Percentiles rank a stretch among this genome's conserved stretches.
These are phyloP conservation scores for Ophiognomonia clavigignenti-juglandacearum DNA, from an alignment of 2,329 filamentous ascomycete species.

Conservation along the genomic window DNA sequence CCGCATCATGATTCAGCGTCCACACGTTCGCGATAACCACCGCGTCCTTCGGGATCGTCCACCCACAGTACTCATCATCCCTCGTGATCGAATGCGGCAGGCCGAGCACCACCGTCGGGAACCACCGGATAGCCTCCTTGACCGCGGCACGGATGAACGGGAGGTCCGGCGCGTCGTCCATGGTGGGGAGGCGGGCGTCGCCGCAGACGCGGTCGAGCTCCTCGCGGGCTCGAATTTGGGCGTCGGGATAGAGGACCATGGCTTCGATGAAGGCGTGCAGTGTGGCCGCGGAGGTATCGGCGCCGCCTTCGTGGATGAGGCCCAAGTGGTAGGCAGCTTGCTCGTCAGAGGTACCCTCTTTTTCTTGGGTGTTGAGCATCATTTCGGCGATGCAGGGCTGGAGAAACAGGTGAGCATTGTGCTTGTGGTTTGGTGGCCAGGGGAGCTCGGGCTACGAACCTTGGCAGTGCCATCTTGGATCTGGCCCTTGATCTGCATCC, in stretches of 20 bases:
- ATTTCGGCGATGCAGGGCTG: constrained; percentile 24
- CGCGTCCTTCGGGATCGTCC: constrained; percentile 39
- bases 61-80: constrained; percentile 39
- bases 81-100: constrained; percentile 38
- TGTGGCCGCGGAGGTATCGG: constrained; percentile 36
- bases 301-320: constrained; percentile 32
- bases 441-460: too few species aligned
- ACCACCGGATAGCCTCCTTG: constrained; percentile 8
- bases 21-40: constrained; percentile 31
- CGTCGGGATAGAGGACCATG: constrained; percentile 33
- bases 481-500: too few species aligned
- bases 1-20: constrained; percentile 20
- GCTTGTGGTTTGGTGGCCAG: too few species aligned
- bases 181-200: constrained; percentile 23
- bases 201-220: constrained; percentile 36
- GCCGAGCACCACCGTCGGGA: constrained; percentile 23
- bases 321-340: constrained; percentile 28
- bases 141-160: constrained; percentile 11
- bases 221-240: constrained; percentile 35
- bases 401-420: too few species aligned
- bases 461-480: too few species aligned
- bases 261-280: constrained; percentile 40
- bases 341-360: constrained; percentile 22
- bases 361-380: constrained; percentile 19
- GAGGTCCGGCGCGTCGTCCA: constrained; percentile 24